Evolutionary conservation across 2,329 filamentous ascomycete species (phyloP).

Genomic region (Scortechinia acanthostroma): DNA sequence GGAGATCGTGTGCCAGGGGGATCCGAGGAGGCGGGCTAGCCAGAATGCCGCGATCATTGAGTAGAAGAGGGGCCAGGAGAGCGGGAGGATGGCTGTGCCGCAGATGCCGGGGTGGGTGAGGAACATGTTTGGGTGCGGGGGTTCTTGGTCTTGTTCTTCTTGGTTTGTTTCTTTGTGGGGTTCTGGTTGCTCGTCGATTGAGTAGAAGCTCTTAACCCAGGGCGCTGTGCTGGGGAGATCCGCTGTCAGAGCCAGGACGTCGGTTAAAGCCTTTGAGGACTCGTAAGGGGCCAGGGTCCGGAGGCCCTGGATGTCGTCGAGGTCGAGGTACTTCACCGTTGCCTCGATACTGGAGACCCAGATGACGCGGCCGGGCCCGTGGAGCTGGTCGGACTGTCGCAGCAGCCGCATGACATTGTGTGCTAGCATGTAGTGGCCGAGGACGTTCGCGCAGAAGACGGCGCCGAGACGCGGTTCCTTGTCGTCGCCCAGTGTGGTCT

Average conservation of each 20-base stretch:
- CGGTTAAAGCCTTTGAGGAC: background rate
- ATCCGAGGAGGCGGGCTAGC: background rate
- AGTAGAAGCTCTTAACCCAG: background rate
- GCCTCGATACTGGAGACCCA: background rate
- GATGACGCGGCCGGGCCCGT: background rate
- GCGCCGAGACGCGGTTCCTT: background rate
- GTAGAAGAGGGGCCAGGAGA: background rate
- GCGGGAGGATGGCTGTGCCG: background rate
- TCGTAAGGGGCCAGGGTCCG: background rate
- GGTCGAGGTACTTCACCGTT: background rate
- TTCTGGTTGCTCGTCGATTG: background rate
- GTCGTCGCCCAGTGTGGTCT: background rate
- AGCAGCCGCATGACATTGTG: background rate
- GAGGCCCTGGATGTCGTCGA: background rate
- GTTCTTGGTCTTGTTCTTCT: no score
- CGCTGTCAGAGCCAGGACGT: background rate
- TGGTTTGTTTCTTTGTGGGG: background rate
- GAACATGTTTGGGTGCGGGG: background rate
- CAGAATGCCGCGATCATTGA: background rate
- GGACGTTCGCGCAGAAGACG: background rate
- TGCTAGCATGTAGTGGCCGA: conserved; percentile 1
- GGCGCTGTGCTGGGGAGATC: background rate
- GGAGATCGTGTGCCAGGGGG: conserved; percentile 1
- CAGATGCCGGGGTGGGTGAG: background rate
- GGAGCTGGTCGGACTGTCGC: background rate